Evolutionary conservation across 768 basidiomycete genomes (phyloP).

Genomic region (Lactarius sp.): DNA sequence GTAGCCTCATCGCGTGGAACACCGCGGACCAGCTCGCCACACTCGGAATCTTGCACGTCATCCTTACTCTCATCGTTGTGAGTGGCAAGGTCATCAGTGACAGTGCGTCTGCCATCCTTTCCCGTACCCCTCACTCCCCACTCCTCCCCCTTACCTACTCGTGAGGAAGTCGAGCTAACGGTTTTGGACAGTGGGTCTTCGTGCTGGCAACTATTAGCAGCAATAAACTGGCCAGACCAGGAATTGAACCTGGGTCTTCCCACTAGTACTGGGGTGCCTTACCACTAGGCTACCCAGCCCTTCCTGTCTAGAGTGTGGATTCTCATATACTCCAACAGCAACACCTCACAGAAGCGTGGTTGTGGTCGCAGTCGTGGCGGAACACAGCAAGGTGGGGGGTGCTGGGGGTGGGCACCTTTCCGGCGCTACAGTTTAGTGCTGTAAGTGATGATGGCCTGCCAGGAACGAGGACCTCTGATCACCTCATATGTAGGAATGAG

Average conservation of each 20-base stretch:
- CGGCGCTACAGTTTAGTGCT: constrained; percentile 29
- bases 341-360: no score
- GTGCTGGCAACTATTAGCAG: no score
- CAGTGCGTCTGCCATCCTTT: constrained; percentile 43
- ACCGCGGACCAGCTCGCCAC: constrained; percentile 58
- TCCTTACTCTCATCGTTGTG: constrained; percentile 81
- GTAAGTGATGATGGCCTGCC: not conserved
- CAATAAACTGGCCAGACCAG: no score
- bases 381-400: not conserved
- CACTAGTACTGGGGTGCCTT: no score
- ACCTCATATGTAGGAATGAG: no score
- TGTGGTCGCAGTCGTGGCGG: no score
- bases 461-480: not conserved
- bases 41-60: constrained; percentile 72
- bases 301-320: no score
- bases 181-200: constrained; percentile 57
- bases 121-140: not conserved
- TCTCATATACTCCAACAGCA: no score
- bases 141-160: not conserved
- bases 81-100: constrained; percentile 71
- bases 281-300: no score
- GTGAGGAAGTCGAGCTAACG: not conserved
- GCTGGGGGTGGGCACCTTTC: constrained; percentile 57
- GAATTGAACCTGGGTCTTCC: no score
- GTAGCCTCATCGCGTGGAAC: constrained; percentile 73